Base-by-base conservation (phyloP, 768 basidiomycete species). In the Podaxis rugospora region DNA sequence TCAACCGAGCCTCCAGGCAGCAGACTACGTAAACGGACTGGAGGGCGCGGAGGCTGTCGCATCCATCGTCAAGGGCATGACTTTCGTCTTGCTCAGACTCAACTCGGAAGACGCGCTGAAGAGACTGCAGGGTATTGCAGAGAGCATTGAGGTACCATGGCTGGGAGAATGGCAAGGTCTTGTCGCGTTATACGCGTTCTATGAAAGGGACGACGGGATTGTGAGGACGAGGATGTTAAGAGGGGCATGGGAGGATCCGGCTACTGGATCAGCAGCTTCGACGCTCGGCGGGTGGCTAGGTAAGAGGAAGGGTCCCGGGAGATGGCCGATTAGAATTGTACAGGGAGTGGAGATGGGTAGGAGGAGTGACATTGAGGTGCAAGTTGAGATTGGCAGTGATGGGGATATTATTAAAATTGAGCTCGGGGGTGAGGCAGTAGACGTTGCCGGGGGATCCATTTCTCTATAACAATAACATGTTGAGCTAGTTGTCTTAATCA, bases 291-390 rank as follows among this genome's bases (percentile, higher is more conserved):
- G 78, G 37, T 79, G 72, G 69, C 67, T 80, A 35, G 78, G 69
- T 5, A 66, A 65, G 61, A 68, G 67, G 49, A 75, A 71, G 25
- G 78, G 78, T 1, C 64, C 64, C 4, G 78, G 78, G 1, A 68
- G 46, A n/a, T 77, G 75, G 68, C 66, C 47, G 56, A 67, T 78
- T 51, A 65, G 74, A 6, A 71, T 81, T 57, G 59, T 75, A 6
- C 80, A 80, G 61, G 79, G 80, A 0, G 74, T 79, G 1, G 79
- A 81, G 63, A 79, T 81, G 71, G 79, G 79, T 2, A 65, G 78
- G 62, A 72, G 66, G 59, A 78, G 78, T 56, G 76, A 78, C 11
- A 81, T 81, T 27, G 65, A 63, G 27, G 75, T 79, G 4, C 62
- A 69, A 6, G 80, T 77, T 5, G 71, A 70, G 4, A 64, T 80